phyloP scores from a whole-genome alignment of 2,329 filamentous ascomycete species.

The Biscogniauxia mediterranea region DNA sequence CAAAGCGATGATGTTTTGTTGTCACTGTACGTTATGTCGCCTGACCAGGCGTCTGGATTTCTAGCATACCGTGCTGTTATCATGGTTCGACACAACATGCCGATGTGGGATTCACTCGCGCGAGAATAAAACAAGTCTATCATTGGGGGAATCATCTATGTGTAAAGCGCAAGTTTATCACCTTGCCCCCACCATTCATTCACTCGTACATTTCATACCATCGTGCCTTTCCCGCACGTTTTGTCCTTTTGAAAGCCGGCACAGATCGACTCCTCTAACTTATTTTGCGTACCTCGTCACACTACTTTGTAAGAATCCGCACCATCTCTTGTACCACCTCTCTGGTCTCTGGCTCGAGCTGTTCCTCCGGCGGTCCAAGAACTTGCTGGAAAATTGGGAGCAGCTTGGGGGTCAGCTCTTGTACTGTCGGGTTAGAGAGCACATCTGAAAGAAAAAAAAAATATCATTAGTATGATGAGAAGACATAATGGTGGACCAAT shows the following conservation, averaged over 20 bases:
- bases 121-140: slow-evolving; percentile 21
- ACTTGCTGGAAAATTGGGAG: slow-evolving; percentile 72
- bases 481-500: slow-evolving; percentile 1
- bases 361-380: slow-evolving; percentile 67
- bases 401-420: slow-evolving; percentile 67
- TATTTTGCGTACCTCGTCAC: neutral
- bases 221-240: slow-evolving; percentile 9
- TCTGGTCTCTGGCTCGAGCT: slow-evolving; percentile 71
- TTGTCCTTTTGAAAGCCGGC: neutral
- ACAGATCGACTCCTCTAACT: neutral
- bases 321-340: slow-evolving; percentile 65
- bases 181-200: slow-evolving; percentile 23
- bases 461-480: slow-evolving; percentile 22
- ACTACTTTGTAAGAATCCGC: slow-evolving; percentile 25
- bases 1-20: neutral
- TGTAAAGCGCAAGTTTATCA: slow-evolving; percentile 12
- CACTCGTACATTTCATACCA: slow-evolving; percentile 29
- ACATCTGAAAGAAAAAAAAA: slow-evolving; percentile 48
- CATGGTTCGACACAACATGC: neutral
- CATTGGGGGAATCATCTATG: slow-evolving; percentile 34
- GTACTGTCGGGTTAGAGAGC: slow-evolving; percentile 65
- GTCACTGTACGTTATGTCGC: neutral
- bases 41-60: neutral
- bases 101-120: neutral
- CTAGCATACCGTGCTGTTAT: neutral